These are phyloP conservation scores for Wickerhamomyces bovis DNA, from an alignment of 805 yeast species.

Conservation along the genomic window DNA sequence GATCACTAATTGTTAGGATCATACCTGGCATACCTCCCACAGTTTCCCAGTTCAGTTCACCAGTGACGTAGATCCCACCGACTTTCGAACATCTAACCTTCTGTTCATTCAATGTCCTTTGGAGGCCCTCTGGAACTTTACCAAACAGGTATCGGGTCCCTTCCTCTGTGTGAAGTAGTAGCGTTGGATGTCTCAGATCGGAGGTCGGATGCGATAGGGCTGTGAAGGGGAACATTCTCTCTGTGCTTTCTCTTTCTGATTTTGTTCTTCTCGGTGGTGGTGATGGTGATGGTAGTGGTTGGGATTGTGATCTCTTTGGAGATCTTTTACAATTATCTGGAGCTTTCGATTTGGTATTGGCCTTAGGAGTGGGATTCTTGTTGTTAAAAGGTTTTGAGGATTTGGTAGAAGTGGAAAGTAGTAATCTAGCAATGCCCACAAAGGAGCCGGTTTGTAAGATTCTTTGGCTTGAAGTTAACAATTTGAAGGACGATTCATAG, in stretches of 20 bases:
- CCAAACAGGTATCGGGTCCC: slow-evolving; percentile 62
- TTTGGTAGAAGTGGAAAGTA: slow-evolving; percentile 5
- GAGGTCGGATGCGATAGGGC: slow-evolving; percentile 56
- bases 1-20: slow-evolving; percentile 74
- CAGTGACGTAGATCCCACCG: slow-evolving; percentile 68
- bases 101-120: slow-evolving; percentile 61
- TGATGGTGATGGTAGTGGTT: no score
- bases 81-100: slow-evolving; percentile 52
- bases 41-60: slow-evolving; percentile 69
- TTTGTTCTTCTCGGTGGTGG: background rate
- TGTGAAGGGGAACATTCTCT: slow-evolving; percentile 42
- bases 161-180: slow-evolving; percentile 35
- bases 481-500: background rate
- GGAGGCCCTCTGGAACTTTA: slow-evolving; percentile 79
- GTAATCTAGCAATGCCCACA: slow-evolving; percentile 10
- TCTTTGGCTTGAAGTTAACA: background rate
- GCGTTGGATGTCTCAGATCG: slow-evolving; percentile 52
- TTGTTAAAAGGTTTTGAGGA: background rate
- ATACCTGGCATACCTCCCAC: slow-evolving; percentile 92
- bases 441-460: slow-evolving; percentile 5
- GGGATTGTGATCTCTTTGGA: background rate
- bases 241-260: slow-evolving; percentile 4
- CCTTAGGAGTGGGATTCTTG: background rate
- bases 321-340: background rate
- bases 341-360: background rate